Conservation (phyloP, 768 basidiomycete genomes). For the Austroboletus festivus region DNA sequence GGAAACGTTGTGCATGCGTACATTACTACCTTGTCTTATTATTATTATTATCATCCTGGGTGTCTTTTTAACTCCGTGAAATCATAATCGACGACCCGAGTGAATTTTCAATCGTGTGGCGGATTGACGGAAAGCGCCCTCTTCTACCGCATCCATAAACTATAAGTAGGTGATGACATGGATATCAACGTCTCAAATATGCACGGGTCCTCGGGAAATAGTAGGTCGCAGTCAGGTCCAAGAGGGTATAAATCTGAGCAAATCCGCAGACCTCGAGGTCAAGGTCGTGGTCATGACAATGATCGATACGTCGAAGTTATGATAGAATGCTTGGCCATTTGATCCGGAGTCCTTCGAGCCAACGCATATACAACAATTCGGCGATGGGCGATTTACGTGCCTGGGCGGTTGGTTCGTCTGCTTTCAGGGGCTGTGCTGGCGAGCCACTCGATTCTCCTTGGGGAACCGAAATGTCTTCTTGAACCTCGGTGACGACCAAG, state of each 20-base stretch:
- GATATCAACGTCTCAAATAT: conserved; percentile 4
- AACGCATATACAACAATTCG: conserved; percentile 94
- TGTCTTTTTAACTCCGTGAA: too few species aligned
- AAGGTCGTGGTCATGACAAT: background rate
- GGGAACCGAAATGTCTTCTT: conserved; percentile 62
- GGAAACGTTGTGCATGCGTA: conserved; percentile 1
- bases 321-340: conserved; percentile 80
- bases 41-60: too few species aligned
- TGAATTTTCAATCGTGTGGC: background rate
- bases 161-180: conserved; percentile 16
- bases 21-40: conserved; percentile 9
- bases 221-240: conserved; percentile 1
- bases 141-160: conserved; percentile 1
- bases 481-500: conserved; percentile 77
- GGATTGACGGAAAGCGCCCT: background rate
- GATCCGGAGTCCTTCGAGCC: conserved; percentile 87
- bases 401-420: conserved; percentile 39
- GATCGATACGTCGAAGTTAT: conserved; percentile 2
- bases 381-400: conserved; percentile 84
- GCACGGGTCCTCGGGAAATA: background rate
- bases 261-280: background rate
- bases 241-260: background rate
- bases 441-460: conserved; percentile 36
- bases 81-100: too few species aligned
- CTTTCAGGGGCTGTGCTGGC: conserved; percentile 28